Evolutionary conservation across 1,284 basidiomycete species (phyloP), one percentile per base, ranked within the genome.

Genomic region (Pyrrhoderma noxium): DNA sequence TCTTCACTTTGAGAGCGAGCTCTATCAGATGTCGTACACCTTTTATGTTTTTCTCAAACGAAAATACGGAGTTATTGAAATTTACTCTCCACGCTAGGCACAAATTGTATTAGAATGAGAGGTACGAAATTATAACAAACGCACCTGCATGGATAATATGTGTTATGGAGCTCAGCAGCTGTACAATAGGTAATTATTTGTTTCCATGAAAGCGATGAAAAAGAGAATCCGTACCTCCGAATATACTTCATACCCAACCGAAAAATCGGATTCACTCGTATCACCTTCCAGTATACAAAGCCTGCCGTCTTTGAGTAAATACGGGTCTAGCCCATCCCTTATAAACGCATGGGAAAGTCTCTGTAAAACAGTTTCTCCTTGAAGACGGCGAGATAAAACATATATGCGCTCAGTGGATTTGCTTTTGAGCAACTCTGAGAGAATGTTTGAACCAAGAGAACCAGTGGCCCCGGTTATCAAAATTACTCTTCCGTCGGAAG

Each of bases 71-170:
- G 21, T 66, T 53, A 56, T 71, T 66, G 60, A 75, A 75, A 56
- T 75, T 64, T 11, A 75, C 64, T 8, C 61, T 58, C 73, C 73
- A 76, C 0, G 72, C 70, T 69, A 40, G 18, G n/a, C 38, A 18
- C 1, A 31, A 31, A 27, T 13, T 3, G 41, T 2, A 25, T 18
- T 25, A 14, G 18, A 13, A 43, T 16, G 14, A 18, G 1, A 1
- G 5, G 34, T 27, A 52, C 9, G 11, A 16, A 37, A 37, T 11
- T 16, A 11, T 11, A 18, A 38, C 13, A n/a, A 37, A 31, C 47
- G n/a, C 11, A 63, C 62, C 71, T 35, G 63, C 67, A 56, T 71
- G 69, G 16, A 71, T 62, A 27, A 69, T 57, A 16, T 59, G 52
- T 19, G 60, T 62, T 13, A 67, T 55, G 37, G 61, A 42, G 9